Evolutionary conservation across 2,329 filamentous ascomycete genomes (phyloP), one percentile per base, ranked within the genome.

Genomic region (Arachnopeziza araneosa): DNA sequence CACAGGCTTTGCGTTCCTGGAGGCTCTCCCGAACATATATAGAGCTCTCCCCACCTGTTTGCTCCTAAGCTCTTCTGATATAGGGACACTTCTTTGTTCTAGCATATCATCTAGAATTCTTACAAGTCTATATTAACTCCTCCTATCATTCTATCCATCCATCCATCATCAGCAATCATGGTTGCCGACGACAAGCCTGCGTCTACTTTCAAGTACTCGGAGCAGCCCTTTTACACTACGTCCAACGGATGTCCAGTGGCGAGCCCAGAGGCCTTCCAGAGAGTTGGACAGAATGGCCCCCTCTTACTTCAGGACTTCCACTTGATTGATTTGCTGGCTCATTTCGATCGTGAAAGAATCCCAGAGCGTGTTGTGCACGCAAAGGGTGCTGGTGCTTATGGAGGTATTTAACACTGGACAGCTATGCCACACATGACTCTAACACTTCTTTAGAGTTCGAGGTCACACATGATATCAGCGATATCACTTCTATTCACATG

Each of bases 251-350:
- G 77, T 50, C 83, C 83, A 63, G 77, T 85, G 59, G 77, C 80
- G 61, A 77, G 82, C 66, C 80, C 82, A 21, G 76, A 80, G 66
- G 74, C 75, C 19, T 74, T 75, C 56, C 82, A 85, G 71, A 78
- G 84, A 60, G 73, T 83, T 36, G 84, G 83, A 54, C 62, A 68
- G 50, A 81, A 81, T 66, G 83, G 84, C 0, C 84, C 84, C 64
- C 76, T 87, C 49, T 75, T 86, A 62, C 79, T 88, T 23, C 84
- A 87, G 68, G 84, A 87, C 70, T 86, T 86, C 70, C 84, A 87
- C 69, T 73, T 88, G 70, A 83, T 88, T 66, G 85, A 86, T 65
- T 73, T 85, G 36, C 77, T 88, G 53, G 79, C 79, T 21, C 76
- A 81, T 71, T 80, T 82, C 70, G 78, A 78, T 71, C 78, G 79